phyloP scores from a whole-genome alignment of 768 basidiomycete species.

The Mycena venus region DNA sequence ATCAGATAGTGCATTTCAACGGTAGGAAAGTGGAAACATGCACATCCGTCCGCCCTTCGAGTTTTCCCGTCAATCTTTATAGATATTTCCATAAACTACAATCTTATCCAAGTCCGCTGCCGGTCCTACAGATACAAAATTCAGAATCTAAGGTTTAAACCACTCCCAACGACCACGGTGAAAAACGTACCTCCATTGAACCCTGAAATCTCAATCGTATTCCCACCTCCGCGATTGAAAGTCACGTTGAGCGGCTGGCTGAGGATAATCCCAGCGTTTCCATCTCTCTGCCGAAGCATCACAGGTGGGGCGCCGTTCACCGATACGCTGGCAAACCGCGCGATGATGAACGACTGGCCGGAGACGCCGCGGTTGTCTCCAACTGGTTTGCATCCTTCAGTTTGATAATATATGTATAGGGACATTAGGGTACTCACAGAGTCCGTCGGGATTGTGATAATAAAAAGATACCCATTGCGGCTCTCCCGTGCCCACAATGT shows the following conservation, averaged over 20 bases:
- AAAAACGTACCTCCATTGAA: conserved; percentile 37
- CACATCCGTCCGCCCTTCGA: no score
- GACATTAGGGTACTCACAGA: no score
- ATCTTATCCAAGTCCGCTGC: conserved; percentile 41
- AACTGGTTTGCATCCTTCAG: conserved; percentile 25
- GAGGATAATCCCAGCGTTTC: conserved; percentile 42
- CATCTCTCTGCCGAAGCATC: conserved; percentile 36
- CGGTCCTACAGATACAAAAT: conserved; percentile 22
- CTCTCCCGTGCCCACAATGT: conserved; percentile 45
- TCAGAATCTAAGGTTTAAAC: neutral
- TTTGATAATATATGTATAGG: no score
- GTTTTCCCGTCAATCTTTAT: conserved; percentile 28
- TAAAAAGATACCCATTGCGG: conserved; percentile 49
- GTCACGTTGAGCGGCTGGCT: conserved; percentile 45
- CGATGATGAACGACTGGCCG: conserved; percentile 34
- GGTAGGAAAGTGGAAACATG: no score
- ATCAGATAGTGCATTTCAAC: no score
- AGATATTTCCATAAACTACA: conserved; percentile 41
- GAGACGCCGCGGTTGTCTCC: conserved; percentile 42
- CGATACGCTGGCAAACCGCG: conserved; percentile 40
- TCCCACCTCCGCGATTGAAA: conserved; percentile 37
- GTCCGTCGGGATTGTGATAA: conserved; percentile 42
- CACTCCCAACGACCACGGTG: no score
- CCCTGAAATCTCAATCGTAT: conserved; percentile 39
- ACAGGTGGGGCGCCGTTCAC: conserved; percentile 41